Percentiles rank a stretch among this genome's conserved stretches.
Evolutionary conservation across 345 rosid species (phyloP).

Genomic region (Sonneratia alba): DNA sequence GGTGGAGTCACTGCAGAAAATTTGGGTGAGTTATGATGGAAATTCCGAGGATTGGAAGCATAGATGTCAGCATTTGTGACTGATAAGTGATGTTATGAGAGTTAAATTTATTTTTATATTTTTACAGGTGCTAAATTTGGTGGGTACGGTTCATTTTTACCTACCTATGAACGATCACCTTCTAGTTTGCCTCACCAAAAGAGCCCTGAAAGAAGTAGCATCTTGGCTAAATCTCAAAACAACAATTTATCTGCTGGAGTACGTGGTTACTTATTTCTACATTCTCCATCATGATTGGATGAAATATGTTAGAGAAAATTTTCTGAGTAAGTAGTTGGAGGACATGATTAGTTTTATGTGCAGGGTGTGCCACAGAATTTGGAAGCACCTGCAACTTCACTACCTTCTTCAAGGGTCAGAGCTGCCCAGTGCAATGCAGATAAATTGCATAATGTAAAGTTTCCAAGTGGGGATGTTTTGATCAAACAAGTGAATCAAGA

Average conservation of each 20-base stretch:
- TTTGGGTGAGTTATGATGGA: slow-evolving; percentile 28
- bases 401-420: slow-evolving; percentile 16
- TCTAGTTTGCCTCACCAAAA: slow-evolving; percentile 23
- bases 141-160: slow-evolving; percentile 73
- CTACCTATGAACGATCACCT: slow-evolving; percentile 27
- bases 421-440: slow-evolving; percentile 12
- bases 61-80: slow-evolving; percentile 1
- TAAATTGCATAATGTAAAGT: slow-evolving; percentile 9
- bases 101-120: slow-evolving; percentile 9
- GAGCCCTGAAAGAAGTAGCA: slow-evolving; percentile 23
- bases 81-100: slow-evolving; percentile 7
- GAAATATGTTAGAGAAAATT: neutral
- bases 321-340: neutral
- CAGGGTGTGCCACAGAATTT: slow-evolving; percentile 43
- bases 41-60: neutral
- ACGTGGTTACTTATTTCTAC: slow-evolving; percentile 5
- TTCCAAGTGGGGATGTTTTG: slow-evolving; percentile 19
- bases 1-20: slow-evolving; percentile 35
- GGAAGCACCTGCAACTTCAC: slow-evolving; percentile 23
- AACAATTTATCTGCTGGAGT: slow-evolving; percentile 33
- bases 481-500: slow-evolving; percentile 16
- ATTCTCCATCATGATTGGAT: slow-evolving; percentile 12
- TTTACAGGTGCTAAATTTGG: slow-evolving; percentile 48
- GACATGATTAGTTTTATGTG: slow-evolving; percentile 5
- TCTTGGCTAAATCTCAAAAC: slow-evolving; percentile 21